Base-by-base conservation (phyloP, 352 stramenopile genomes). In the Elongisporangium anandrum region DNA sequence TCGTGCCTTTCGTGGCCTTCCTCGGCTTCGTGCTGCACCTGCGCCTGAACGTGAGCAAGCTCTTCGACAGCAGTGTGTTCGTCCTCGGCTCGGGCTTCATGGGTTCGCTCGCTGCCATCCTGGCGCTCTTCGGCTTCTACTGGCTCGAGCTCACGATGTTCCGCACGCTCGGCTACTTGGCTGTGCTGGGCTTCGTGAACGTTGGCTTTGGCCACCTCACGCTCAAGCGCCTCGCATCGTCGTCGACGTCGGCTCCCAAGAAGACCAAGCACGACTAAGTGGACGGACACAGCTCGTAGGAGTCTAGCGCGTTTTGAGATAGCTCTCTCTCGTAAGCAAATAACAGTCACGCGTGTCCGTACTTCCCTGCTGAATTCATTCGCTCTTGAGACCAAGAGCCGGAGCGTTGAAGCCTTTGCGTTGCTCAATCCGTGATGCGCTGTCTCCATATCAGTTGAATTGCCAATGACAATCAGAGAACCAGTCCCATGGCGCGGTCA, bases 91-190 rank as follows among this genome's bases (percentile, higher is more conserved):
- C 68, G 22, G 75, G 83, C 55, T 94, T 96, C 69, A 62, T 95
- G 45, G 72, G 60, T 22, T 94, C 84, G 53, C 66, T 96, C 24
- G 75, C 67, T 5, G 79, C 67, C 16, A 93, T 91, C 59, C 71
- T 96, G 9, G 73, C 62, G 61, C 85, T 96, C 51, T 96, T 95
- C 58, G 85, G 65, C 20, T 65, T 79, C 50, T 96, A 95, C 79
- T 96, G 88, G 88, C 74, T 94, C 51, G 73, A 92, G 69, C 75
- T 96, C 63, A 95, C 85, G 57, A 96, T 96, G 86, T 93, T 87
- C 78, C 74, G 75, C 56, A 92, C 82, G 53, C 65, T 95, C 53
- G 75, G 77, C 24, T 93, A 92, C 68, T 65, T 95, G 45, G 76
- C 66, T 16, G 73, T 88, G 38, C 59, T 95, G 58, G 73, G 78